Conservation (phyloP, 441 rosid species). For the Pelargonium australe region DNA sequence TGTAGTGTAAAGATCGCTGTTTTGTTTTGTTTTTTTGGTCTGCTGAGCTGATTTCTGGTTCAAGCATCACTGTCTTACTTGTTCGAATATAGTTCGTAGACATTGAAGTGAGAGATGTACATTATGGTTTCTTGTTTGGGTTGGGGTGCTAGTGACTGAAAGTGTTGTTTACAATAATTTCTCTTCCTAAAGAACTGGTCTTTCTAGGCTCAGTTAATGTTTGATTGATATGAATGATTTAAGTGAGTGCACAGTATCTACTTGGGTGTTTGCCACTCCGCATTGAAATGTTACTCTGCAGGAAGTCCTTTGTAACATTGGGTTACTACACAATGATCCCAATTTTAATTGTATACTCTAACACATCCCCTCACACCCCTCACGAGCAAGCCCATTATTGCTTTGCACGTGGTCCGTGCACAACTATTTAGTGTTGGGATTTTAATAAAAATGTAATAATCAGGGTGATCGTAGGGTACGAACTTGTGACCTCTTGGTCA, state of each 20-base stretch:
- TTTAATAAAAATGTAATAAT: too few relatives aligned
- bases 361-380: too few relatives aligned
- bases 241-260: not conserved
- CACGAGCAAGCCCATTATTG: too few relatives aligned
- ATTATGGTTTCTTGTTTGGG: not conserved
- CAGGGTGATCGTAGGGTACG: too few relatives aligned
- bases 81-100: not conserved
- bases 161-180: not conserved
- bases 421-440: too few relatives aligned
- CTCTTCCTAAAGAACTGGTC: not conserved
- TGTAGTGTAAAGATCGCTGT: not conserved
- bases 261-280: not conserved
- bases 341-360: too few relatives aligned
- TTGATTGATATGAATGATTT: not conserved
- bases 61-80: not conserved
- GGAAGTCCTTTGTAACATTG: too few relatives aligned
- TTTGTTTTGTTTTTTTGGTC: not conserved
- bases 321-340: too few relatives aligned
- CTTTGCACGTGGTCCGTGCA: too few relatives aligned
- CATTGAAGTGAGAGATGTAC: not conserved
- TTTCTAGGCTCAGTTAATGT: not conserved
- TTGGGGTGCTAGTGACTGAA: not conserved
- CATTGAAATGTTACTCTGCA: too few relatives aligned
- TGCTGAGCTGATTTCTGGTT: conserved; percentile 1
- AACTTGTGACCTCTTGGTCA: too few relatives aligned